phyloP scores from a whole-genome alignment of 192 early-diverging fungal species.

The Spinellus fusiger region DNA sequence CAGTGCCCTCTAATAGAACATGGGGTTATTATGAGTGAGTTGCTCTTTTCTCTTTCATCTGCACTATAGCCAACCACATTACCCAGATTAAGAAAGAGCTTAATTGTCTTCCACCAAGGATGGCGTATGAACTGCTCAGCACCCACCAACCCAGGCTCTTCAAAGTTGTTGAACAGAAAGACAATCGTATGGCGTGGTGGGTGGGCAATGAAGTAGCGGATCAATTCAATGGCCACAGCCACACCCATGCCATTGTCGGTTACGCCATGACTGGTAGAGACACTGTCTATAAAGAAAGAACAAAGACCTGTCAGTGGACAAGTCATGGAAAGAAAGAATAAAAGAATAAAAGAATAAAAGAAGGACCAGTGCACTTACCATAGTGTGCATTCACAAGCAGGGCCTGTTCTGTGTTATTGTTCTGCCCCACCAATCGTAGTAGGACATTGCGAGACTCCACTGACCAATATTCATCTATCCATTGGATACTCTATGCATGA shows the following conservation, averaged over 20 bases:
- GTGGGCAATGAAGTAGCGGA: slow-evolving; percentile 51
- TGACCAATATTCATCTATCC: slow-evolving; percentile 24
- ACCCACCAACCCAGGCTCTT: slow-evolving; percentile 61
- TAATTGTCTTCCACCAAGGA: slow-evolving; percentile 56
- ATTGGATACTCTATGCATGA: neutral
- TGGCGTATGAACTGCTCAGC: slow-evolving; percentile 58
- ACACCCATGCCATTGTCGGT: slow-evolving; percentile 68
- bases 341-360: no score
- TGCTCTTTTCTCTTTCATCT: neutral
- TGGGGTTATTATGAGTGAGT: neutral
- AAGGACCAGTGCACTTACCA: slow-evolving; percentile 29
- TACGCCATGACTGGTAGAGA: slow-evolving; percentile 62
- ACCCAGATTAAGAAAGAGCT: slow-evolving; percentile 62
- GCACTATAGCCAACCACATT: neutral
- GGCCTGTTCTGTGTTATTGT: slow-evolving; percentile 37
- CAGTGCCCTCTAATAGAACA: slow-evolving; percentile 51
- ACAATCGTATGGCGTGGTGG: slow-evolving; percentile 59
- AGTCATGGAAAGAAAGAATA: no score
- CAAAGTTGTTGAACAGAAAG: slow-evolving; percentile 70
- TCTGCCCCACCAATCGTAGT: slow-evolving; percentile 52
- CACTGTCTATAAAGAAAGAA: slow-evolving; percentile 43
- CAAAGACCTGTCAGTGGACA: neutral
- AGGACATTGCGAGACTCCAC: slow-evolving; percentile 50
- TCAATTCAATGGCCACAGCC: slow-evolving; percentile 53
- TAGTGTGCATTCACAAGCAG: slow-evolving; percentile 66